Conservation (phyloP, 306 rosid genomes). For the Macrotyloma uniflorum region DNA sequence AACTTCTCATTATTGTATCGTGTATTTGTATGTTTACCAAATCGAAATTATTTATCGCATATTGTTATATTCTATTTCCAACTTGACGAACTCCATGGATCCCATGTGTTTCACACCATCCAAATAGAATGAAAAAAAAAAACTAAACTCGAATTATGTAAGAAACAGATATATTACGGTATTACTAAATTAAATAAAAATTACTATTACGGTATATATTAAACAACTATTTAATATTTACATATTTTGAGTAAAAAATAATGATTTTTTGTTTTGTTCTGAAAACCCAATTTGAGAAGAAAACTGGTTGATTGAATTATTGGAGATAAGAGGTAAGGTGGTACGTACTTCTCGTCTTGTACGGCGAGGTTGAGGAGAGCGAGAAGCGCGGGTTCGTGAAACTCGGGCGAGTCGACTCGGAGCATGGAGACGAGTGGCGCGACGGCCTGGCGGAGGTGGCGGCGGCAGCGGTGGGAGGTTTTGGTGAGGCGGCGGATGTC, state of each 20-base stretch:
- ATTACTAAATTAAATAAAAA: no score
- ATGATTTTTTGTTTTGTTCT: background rate
- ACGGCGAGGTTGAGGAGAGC: slow-evolving; percentile 95
- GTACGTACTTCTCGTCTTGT: slow-evolving; percentile 71
- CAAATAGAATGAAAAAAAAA: background rate
- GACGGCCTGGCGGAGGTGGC: slow-evolving; percentile 64
- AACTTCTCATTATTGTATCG: background rate
- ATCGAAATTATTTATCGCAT: background rate
- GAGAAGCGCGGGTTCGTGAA: slow-evolving; percentile 71
- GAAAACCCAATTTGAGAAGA: background rate
- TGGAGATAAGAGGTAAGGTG: background rate
- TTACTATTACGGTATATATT: background rate
- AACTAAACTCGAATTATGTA: background rate
- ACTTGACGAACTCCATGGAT: background rate
- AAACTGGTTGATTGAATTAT: background rate
- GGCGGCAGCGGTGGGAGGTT: slow-evolving; percentile 76
- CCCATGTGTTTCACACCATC: background rate
- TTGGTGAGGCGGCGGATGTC: slow-evolving; percentile 89
- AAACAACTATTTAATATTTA: background rate
- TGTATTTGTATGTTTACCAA: background rate
- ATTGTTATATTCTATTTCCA: background rate
- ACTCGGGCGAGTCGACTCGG: slow-evolving; percentile 64
- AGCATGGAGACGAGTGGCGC: slow-evolving; percentile 66
- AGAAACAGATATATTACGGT: background rate
- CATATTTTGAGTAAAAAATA: background rate